These are phyloP conservation scores for Sherardia arvensis DNA, from an alignment of 257 asterid genomes.

Conservation along the genomic window DNA sequence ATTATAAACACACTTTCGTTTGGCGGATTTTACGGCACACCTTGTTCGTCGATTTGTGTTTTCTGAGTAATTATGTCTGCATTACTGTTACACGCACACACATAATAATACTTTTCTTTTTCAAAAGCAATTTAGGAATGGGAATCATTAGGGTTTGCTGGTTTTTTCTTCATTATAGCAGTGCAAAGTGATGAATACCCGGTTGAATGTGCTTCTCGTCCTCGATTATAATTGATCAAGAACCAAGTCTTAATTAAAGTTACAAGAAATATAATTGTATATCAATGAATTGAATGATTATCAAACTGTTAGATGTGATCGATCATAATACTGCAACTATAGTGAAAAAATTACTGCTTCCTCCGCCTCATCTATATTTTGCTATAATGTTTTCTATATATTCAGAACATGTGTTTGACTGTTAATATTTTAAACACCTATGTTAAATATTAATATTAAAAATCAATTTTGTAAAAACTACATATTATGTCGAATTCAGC, in stretches of 20 bases:
- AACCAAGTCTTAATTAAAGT: constrained; percentile 1
- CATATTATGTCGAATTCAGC: no score
- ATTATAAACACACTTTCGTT: neutral
- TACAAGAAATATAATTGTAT: neutral
- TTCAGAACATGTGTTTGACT: no score
- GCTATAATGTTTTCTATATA: no score
- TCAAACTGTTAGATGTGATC: no score
- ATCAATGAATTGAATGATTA: neutral
- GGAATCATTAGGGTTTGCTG: constrained; percentile 14
- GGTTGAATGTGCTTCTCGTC: constrained; percentile 12
- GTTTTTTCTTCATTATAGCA: constrained; percentile 9
- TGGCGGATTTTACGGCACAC: constrained; percentile 18
- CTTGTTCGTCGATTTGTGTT: neutral
- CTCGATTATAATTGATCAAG: neutral
- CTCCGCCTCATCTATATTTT: no score
- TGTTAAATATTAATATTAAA: no score
- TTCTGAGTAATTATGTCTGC: constrained; percentile 6
- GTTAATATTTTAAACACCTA: no score
- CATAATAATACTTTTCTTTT: neutral
- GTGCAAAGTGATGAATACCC: constrained; percentile 6
- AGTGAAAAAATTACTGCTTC: no score
- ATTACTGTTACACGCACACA: constrained; percentile 5
- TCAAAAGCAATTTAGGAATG: constrained; percentile 12
- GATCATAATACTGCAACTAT: no score
- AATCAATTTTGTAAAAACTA: no score